Percentiles rank a stretch among this genome's conserved stretches.
phyloP scores from a whole-genome alignment of 768 basidiomycete genomes.

The Rhizopogon vulgaris region DNA sequence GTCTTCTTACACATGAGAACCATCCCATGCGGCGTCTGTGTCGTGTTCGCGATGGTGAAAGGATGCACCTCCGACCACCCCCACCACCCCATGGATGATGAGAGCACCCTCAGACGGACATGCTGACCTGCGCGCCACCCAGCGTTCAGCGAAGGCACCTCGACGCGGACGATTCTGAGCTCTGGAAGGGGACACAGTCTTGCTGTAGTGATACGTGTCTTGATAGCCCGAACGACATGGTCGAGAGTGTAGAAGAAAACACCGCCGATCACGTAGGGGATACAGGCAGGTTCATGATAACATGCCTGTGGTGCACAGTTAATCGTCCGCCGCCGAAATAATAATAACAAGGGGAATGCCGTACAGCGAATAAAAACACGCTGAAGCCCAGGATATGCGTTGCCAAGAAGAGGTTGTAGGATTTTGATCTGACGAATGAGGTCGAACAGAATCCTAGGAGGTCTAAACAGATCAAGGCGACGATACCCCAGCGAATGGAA shows the following conservation, averaged over 20 bases:
- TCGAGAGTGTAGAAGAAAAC: conserved; percentile 39
- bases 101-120: conserved; percentile 44
- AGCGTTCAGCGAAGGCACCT: conserved; percentile 35
- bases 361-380: conserved; percentile 31
- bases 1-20: conserved; percentile 44
- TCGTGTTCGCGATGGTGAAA: conserved; percentile 44
- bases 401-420: conserved; percentile 39
- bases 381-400: conserved; percentile 39
- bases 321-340: conserved; percentile 1
- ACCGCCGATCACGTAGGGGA: conserved; percentile 37
- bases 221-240: conserved; percentile 37
- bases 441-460: conserved; percentile 34
- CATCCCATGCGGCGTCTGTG: conserved; percentile 37
- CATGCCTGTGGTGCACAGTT: conserved; percentile 14
- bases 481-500: conserved; percentile 23
- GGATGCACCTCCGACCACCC: conserved; percentile 44
- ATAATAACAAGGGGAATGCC: conserved; percentile 2
- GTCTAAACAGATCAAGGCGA: conserved; percentile 30
- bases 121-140: conserved; percentile 62
- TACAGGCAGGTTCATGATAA: conserved; percentile 17
- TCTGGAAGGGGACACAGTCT: conserved; percentile 39
- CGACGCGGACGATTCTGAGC: conserved; percentile 40
- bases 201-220: conserved; percentile 40
- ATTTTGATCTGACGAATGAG: conserved; percentile 33
- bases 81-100: conserved; percentile 31